Evolutionary conservation across 73 alveolate species (phyloP).

Genomic region (Blepharisma stoltei): DNA sequence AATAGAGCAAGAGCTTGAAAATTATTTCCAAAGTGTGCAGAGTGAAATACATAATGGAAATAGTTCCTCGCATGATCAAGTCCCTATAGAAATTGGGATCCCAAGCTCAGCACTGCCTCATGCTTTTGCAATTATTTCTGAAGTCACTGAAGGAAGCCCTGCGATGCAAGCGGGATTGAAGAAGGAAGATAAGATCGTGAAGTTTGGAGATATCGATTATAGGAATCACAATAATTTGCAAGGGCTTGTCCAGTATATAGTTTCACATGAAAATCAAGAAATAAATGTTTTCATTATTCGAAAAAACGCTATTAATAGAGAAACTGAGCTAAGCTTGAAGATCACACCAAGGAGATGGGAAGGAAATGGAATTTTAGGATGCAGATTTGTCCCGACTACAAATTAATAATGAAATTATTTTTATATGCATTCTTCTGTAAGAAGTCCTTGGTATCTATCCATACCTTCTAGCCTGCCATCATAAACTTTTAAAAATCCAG

Average conservation of each 20-base stretch:
- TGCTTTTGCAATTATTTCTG: slow-evolving; percentile 83
- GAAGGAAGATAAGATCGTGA: slow-evolving; percentile 74
- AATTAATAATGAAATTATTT: not conserved
- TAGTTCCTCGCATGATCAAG: slow-evolving; percentile 38
- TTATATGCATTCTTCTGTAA: not conserved
- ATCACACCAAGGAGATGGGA: slow-evolving; percentile 80
- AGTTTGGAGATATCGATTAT: slow-evolving; percentile 68
- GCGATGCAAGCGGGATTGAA: slow-evolving; percentile 86
- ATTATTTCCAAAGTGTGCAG: slow-evolving; percentile 44
- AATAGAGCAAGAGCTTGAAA: slow-evolving; percentile 71
- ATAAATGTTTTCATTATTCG: slow-evolving; percentile 73
- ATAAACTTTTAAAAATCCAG: not conserved
- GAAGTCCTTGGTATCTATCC: not conserved
- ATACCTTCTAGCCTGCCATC: slow-evolving; percentile 1
- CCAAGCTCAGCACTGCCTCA: slow-evolving; percentile 37
- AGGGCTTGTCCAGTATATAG: slow-evolving; percentile 66
- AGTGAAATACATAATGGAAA: slow-evolving; percentile 42
- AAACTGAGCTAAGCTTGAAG: slow-evolving; percentile 46
- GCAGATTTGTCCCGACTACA: slow-evolving; percentile 55
- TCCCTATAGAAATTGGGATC: slow-evolving; percentile 35
- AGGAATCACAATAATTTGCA: slow-evolving; percentile 65
- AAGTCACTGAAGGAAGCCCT: slow-evolving; percentile 80
- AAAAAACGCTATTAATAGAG: slow-evolving; percentile 51
- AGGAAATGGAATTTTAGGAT: slow-evolving; percentile 88
- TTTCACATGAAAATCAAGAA: slow-evolving; percentile 55